Base-by-base conservation (phyloP, 129 eudicot species). In the Centrapalus pauciflorus region DNA sequence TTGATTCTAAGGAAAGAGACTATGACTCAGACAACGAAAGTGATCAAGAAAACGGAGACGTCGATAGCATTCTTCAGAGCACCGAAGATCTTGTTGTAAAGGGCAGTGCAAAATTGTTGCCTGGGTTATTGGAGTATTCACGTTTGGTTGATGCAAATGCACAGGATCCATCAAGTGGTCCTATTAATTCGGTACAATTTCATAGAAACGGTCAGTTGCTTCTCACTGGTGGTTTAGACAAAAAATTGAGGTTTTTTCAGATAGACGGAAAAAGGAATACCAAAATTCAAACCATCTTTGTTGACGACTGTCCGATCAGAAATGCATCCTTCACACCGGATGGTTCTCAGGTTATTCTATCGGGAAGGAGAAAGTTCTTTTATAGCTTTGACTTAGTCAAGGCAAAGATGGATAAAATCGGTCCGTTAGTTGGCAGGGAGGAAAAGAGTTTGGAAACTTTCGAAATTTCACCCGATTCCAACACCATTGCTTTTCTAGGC, bases 381-480 rank as follows among this genome's bases (percentile, higher is more conserved):
- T 93, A 93, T 40, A 75, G 87, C 75, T 80, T 88, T 30, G 98
- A 93, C 67, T 66, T 93, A 26, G 85, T 86, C 51, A 93, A 85
- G 10, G 92, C 96, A 4, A 70, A 59, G 20, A 77, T 76, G 14
- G 90, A 83, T 58, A 85, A 78, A 66, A 85, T 93, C 11, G 92
- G 96, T 32, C 98, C 95, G 5, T 73, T 93, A 41, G 75, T 79
- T 1, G 98, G 96, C 2, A 64, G 98, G 71, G 96, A 92, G 33
- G 98, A 93, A 74, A 93, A 88, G 70, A 88, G 96, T 61, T 70
- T 93, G 55, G 95, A 93, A 78, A 38, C 52, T 9, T 93, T 88
- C 46, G 96, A 93, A 82, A 85, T 93, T 58, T 88, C 95, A 13
- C 98, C 98, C 0, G 96, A 93, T 86, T 93, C 98, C 7, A 82